Conservation (phyloP, 192 early-diverging fungal genomes). For the Phlyctochytrium planicorne region DNA sequence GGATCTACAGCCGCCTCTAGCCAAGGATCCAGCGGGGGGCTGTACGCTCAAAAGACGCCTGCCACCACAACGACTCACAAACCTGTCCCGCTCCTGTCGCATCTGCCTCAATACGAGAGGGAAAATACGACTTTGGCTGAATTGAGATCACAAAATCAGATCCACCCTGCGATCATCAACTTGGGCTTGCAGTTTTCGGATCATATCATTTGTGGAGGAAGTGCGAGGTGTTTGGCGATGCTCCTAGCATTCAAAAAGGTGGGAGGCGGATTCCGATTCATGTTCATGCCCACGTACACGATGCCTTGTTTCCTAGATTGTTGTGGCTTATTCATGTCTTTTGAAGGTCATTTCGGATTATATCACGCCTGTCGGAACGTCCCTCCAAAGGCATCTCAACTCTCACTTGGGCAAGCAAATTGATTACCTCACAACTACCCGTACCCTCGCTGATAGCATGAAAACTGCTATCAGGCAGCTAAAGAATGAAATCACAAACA, state of each 20-base stretch:
- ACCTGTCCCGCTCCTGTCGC: conserved; percentile 70
- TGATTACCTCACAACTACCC: conserved; percentile 78
- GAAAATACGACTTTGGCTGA: conserved; percentile 14
- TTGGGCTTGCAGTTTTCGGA: conserved; percentile 87
- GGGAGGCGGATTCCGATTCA: conserved; percentile 10
- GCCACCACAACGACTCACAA: conserved; percentile 35
- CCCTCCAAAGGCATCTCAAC: conserved; percentile 77
- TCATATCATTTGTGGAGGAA: conserved; percentile 85
- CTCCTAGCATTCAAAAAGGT: conserved; percentile 80
- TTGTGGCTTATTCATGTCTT: background rate
- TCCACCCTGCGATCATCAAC: conserved; percentile 84
- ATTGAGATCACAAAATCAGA: conserved; percentile 39
- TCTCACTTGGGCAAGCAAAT: conserved; percentile 86
- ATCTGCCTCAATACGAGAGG: conserved; percentile 66
- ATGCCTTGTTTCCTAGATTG: background rate
- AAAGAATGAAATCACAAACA: conserved; percentile 79
- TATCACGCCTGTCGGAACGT: conserved; percentile 74
- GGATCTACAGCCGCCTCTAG: conserved; percentile 28
- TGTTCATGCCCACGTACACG: conserved; percentile 18
- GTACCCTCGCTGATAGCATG: conserved; percentile 92
- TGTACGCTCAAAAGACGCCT: conserved; percentile 12
- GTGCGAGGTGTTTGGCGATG: conserved; percentile 89
- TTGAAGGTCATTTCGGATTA: conserved; percentile 88
- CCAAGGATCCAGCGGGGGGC: too few relatives aligned
- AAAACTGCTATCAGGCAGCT: conserved; percentile 86